Evolutionary conservation across 495 filamentous ascomycete genomes (phyloP).

Genomic region (Neurospora sp.): DNA sequence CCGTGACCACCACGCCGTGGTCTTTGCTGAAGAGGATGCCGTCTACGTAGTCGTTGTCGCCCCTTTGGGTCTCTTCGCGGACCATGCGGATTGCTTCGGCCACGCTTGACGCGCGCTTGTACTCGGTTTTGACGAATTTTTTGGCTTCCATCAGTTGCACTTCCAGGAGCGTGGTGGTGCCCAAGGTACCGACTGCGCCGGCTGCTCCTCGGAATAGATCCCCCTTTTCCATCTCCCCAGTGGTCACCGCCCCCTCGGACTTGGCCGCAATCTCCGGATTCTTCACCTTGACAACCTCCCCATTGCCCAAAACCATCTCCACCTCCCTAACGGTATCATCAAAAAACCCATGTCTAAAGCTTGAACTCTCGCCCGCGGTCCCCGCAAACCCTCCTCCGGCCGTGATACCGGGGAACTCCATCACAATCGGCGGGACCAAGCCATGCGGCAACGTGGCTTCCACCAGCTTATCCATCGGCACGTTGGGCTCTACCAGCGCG

Average conservation of each 20-base stretch:
- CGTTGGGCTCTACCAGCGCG: constrained; percentile 53
- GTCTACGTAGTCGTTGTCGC: constrained; percentile 33
- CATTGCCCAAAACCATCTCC: constrained; percentile 51
- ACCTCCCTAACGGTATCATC: constrained; percentile 42
- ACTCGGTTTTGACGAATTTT: constrained; percentile 46
- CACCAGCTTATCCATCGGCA: constrained; percentile 53
- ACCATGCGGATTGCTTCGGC: constrained; percentile 30
- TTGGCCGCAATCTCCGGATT: not conserved
- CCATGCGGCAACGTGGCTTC: constrained; percentile 40
- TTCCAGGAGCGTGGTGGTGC: constrained; percentile 46
- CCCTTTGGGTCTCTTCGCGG: constrained; percentile 15
- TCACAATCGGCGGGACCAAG: constrained; percentile 47
- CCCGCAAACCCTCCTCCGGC: constrained; percentile 53
- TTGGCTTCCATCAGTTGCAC: constrained; percentile 42
- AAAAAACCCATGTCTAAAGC: constrained; percentile 51
- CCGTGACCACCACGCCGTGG: constrained; percentile 5
- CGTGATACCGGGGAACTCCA: constrained; percentile 57
- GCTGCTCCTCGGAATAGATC: constrained; percentile 49
- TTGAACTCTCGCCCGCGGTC: constrained; percentile 49
- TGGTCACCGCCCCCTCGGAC: constrained; percentile 4
- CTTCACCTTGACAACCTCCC: constrained; percentile 31
- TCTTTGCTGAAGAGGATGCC: constrained; percentile 5
- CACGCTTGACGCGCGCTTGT: constrained; percentile 36
- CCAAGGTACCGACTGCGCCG: constrained; percentile 47
- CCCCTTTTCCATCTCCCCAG: constrained; percentile 9